phyloP scores from a whole-genome alignment of 805 yeast genomes.

The Geotrichum ghanense region DNA sequence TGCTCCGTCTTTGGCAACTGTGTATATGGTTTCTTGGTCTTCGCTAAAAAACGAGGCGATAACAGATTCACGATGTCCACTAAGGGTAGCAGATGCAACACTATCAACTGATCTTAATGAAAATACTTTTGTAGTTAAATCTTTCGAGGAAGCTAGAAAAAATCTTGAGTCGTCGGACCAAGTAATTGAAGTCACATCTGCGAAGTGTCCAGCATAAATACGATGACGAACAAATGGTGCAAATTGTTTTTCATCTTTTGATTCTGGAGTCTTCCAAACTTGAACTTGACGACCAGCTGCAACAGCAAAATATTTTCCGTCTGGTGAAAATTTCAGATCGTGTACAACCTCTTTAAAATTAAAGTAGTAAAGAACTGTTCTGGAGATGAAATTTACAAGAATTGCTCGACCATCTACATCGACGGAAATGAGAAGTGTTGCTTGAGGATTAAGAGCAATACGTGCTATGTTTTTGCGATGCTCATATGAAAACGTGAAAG shows the following conservation, averaged over 20 bases:
- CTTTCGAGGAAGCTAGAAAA: constrained; percentile 76
- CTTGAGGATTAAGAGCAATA: constrained; percentile 75
- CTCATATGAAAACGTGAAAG: constrained; percentile 85
- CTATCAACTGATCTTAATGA: constrained; percentile 62
- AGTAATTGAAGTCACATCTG: constrained; percentile 61
- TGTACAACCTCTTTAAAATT: constrained; percentile 73
- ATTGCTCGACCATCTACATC: constrained; percentile 93
- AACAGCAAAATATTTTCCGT: constrained; percentile 77
- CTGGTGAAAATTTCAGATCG: constrained; percentile 76
- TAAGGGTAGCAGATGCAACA: constrained; percentile 70
- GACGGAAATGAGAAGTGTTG: constrained; percentile 66
- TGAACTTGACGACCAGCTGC: constrained; percentile 76
- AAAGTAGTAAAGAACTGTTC: constrained; percentile 86
- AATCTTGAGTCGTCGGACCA: constrained; percentile 93
- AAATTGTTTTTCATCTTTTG: constrained; percentile 77
- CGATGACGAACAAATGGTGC: constrained; percentile 91
- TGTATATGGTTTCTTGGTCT: constrained; percentile 83
- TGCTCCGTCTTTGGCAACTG: constrained; percentile 92
- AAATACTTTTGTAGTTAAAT: constrained; percentile 77
- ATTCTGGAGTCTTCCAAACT: constrained; percentile 85
- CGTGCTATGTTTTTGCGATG: constrained; percentile 76
- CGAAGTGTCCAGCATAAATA: constrained; percentile 86
- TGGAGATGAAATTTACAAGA: constrained; percentile 68
- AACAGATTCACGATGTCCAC: constrained; percentile 89
- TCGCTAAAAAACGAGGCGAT: constrained; percentile 75